phyloP scores from a whole-genome alignment of 805 yeast species.

The Wickerhamomyces chaumierensis region DNA sequence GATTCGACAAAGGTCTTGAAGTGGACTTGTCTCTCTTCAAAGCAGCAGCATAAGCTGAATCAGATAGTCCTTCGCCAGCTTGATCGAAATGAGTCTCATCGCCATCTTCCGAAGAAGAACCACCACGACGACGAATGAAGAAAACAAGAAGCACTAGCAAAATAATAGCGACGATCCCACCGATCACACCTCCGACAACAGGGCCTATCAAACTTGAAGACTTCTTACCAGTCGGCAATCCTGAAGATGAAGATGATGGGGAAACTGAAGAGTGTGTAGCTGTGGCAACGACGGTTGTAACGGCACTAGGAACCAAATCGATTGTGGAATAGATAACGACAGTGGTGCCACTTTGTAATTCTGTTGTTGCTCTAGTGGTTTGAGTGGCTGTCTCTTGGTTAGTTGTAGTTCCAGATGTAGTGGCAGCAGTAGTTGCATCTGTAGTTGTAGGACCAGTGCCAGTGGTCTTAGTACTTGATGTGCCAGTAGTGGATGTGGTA shows the following conservation, averaged over 20 bases:
- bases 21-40: conserved; percentile 33
- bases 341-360: conserved; percentile 10
- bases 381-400: conserved; percentile 14
- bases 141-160: conserved; percentile 29
- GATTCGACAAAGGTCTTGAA: conserved; percentile 34
- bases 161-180: conserved; percentile 38
- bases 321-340: conserved; percentile 14
- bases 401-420: conserved; percentile 14
- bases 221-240: conserved; percentile 6
- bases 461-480: too few relatives aligned
- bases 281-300: conserved; percentile 4
- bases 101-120: conserved; percentile 4
- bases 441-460: conserved; percentile 1
- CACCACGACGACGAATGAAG: conserved; percentile 26
- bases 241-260: conserved; percentile 3
- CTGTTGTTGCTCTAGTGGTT: conserved; percentile 15
- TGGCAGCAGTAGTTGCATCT: conserved; percentile 11
- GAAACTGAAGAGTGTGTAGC: conserved; percentile 7
- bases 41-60: conserved; percentile 47
- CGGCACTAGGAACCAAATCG: conserved; percentile 7
- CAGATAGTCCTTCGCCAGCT: conserved; percentile 37
- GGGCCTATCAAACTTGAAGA: conserved; percentile 32
- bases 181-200: conserved; percentile 53
- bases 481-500: too few relatives aligned
- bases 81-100: conserved; percentile 5